phyloP scores from a whole-genome alignment of 1,284 basidiomycete genomes.

The Lentinus polychrous region DNA sequence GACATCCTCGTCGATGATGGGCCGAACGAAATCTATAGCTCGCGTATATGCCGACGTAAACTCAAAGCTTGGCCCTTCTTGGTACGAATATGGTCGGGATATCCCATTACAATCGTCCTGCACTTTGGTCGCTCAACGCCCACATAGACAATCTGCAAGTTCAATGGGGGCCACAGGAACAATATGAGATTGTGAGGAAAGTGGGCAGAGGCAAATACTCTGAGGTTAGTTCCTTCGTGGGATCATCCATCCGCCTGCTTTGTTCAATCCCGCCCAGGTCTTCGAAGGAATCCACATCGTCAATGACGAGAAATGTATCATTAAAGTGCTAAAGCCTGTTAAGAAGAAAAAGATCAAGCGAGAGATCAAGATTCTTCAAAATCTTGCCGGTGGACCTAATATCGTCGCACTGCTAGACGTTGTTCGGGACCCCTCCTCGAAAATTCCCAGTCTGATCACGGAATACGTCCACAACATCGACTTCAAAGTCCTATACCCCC shows the following conservation, averaged over 20 bases:
- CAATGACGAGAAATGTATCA: conserved; percentile 93
- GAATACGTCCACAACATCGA: conserved; percentile 99
- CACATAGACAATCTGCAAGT: conserved; percentile 81
- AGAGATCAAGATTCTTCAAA: conserved; percentile 98
- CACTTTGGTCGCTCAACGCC: neutral
- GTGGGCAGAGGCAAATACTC: conserved; percentile 96
- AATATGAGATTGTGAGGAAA: conserved; percentile 97
- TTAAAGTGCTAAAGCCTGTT: conserved; percentile 98
- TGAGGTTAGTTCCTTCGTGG: conserved; percentile 43
- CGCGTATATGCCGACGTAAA: conserved; percentile 75
- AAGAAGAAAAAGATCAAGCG: conserved; percentile 99
- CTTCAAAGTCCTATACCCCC: conserved; percentile 95
- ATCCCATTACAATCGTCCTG: conserved; percentile 16
- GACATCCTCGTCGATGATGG: conserved; percentile 34
- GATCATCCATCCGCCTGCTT: conserved; percentile 12
- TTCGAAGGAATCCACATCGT: conserved; percentile 96
- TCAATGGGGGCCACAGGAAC: conserved; percentile 94
- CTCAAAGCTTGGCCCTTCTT: conserved; percentile 61
- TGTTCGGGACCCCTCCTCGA: conserved; percentile 89
- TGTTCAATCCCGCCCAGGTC: conserved; percentile 47
- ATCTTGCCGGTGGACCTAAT: conserved; percentile 94
- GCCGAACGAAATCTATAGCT: conserved; percentile 65
- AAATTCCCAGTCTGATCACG: conserved; percentile 97
- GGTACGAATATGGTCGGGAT: conserved; percentile 70
- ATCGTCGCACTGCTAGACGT: conserved; percentile 88